A percentile compares a stretch with the other conserved stretches of the same genome.
These are phyloP conservation scores for Saccharomycopsis sp. DNA, from an alignment of 805 yeast species.

Conservation along the genomic window DNA sequence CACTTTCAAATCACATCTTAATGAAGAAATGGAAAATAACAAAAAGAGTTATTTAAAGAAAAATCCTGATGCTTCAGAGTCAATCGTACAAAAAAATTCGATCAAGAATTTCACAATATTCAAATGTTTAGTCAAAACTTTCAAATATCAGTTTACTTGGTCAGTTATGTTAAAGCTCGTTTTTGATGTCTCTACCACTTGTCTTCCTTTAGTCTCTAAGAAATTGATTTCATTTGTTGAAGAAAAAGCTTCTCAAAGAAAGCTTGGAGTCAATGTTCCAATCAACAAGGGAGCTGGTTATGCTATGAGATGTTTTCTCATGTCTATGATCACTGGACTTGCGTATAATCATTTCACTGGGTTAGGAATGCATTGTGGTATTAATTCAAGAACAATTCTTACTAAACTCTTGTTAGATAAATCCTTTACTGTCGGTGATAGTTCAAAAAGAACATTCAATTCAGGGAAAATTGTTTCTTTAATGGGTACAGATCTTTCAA, in stretches of 20 bases:
- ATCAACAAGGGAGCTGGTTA: conserved; percentile 42
- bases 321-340: conserved; percentile 32
- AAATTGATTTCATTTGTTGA: conserved; percentile 45
- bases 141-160: conserved; percentile 32
- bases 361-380: conserved; percentile 47
- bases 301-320: conserved; percentile 41
- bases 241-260: conserved; percentile 24
- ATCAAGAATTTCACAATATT: conserved; percentile 27
- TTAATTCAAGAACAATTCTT: conserved; percentile 51
- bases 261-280: too few relatives aligned
- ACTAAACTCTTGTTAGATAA: conserved; percentile 58
- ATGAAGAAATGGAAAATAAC: conserved; percentile 24
- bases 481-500: conserved; percentile 65
- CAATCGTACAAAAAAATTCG: conserved; percentile 25
- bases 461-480: conserved; percentile 60
- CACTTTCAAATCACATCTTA: conserved; percentile 28
- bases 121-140: conserved; percentile 37
- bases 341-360: conserved; percentile 41
- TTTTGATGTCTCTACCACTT: conserved; percentile 37
- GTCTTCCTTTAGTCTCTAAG: conserved; percentile 46
- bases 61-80: conserved; percentile 27
- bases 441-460: conserved; percentile 43
- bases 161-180: conserved; percentile 32
- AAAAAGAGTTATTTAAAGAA: conserved; percentile 19
- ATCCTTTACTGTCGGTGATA: conserved; percentile 44